These are phyloP conservation scores for Aspergillus kassunensis DNA, from an alignment of 495 filamentous ascomycete species.

Conservation along the genomic window DNA sequence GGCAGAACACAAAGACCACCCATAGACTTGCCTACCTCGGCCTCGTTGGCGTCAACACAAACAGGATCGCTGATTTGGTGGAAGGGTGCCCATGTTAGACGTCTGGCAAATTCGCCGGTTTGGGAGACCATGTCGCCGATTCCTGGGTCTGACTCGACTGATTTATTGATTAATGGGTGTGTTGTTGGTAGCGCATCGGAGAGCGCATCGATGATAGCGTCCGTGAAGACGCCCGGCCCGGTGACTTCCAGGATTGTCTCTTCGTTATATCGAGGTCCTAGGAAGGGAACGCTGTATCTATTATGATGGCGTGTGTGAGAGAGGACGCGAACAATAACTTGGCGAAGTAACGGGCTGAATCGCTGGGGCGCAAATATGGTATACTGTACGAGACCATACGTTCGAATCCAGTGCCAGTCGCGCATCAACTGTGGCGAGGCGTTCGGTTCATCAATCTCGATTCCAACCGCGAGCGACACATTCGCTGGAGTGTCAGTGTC, in stretches of 20 bases:
- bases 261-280: constrained; percentile 25
- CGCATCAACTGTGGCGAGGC: constrained; percentile 31
- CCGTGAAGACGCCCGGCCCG: constrained; percentile 40
- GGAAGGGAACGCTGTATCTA: constrained; percentile 6
- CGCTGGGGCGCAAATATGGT: constrained; percentile 37
- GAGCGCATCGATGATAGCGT: constrained; percentile 35
- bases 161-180: constrained; percentile 27
- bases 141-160: constrained; percentile 24
- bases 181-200: constrained; percentile 29
- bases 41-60: constrained; percentile 30
- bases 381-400: constrained; percentile 41
- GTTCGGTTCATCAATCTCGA: constrained; percentile 41
- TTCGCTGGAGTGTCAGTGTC: constrained; percentile 11
- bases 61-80: constrained; percentile 26
- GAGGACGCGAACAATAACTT: constrained; percentile 35
- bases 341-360: constrained; percentile 36
- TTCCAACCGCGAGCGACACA: constrained; percentile 36
- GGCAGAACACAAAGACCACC: constrained; percentile 40
- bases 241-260: constrained; percentile 32
- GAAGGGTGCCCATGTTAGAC: constrained; percentile 45
- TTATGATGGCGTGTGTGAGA: constrained; percentile 31
- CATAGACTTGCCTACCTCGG: constrained; percentile 19
- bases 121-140: constrained; percentile 23
- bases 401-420: constrained; percentile 39
- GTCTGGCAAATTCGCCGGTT: constrained; percentile 12